Evolutionary conservation across 176 grass and related monocot genomes (phyloP), one percentile per base, ranked within the genome.

Genomic region (Aegilops longissima): DNA sequence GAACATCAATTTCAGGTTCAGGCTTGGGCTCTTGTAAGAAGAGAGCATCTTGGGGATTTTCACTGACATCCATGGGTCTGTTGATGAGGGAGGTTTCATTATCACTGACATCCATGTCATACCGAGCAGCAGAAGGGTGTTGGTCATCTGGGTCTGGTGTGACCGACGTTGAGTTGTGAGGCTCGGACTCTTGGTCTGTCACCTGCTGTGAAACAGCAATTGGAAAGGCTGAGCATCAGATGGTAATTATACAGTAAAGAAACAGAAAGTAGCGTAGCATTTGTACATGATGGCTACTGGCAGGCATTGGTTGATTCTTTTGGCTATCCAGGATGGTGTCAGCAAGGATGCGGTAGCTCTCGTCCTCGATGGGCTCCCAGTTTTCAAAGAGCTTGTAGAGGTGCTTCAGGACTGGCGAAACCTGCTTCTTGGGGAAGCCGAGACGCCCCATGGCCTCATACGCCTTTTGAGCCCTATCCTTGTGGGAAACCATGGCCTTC

Each of bases 321-420:
- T 86, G 73, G n/a, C 30, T 31, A 20, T 88, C 80, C 0, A 88
- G 61, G 81, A 98, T 88, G 62, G 96, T 92, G 4, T 95, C 90
- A 0, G 40, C 75, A 17, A 98, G 89, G 49, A 61, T 86, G 18
- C 82, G 80, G 61, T 98, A 98, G 82, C 80, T 84, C 12, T 91
- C 92, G 0, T 95, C 93, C 89, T 98, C 96, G 23, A 98, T 95
- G 66, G 62, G 76, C 73, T 88, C 84, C 96, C 96, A 98, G 39
- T 86, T 95, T 8, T 89, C 78, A 25, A 84, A 95, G 68, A 82
- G 80, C 0, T 33, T 71, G 30, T 91, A 45, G 51, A 98, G 92
- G 21, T 76, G 44, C 90, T 49, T 98, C 69, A 98, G 29, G 5
- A 98, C 86, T 16, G 77, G 44, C 6, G 3, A n/a, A 8, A 82